Evolutionary conservation across 345 rosid species (phyloP).

Genomic region (Gossypium thurberi): DNA sequence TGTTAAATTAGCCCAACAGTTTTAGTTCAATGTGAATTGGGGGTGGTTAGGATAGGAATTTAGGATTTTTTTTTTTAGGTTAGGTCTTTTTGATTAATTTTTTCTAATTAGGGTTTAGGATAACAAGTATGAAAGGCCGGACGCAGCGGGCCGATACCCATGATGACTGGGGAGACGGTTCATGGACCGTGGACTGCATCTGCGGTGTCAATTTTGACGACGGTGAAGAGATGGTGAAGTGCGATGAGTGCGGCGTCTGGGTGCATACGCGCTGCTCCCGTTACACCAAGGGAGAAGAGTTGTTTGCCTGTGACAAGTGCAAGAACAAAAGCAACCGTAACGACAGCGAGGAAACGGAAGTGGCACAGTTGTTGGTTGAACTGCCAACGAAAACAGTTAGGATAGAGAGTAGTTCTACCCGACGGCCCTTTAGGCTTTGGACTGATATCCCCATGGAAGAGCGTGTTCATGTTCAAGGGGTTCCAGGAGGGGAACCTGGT

Average conservation of each 20-base stretch:
- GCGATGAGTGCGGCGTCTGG: conserved; percentile 98
- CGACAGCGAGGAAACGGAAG: conserved; percentile 78
- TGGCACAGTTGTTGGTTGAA: conserved; percentile 83
- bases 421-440: conserved; percentile 58
- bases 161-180: conserved; percentile 94
- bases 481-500: conserved; percentile 80
- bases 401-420: conserved; percentile 46
- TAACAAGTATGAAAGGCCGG: conserved; percentile 43
- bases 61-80: background rate
- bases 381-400: conserved; percentile 76
- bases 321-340: conserved; percentile 43
- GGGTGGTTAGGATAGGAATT: background rate
- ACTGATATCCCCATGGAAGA: conserved; percentile 73
- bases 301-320: conserved; percentile 81
- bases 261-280: conserved; percentile 93
- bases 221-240: conserved; percentile 98
- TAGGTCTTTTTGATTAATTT: background rate
- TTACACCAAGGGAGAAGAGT: conserved; percentile 74
- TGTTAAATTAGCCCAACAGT: background rate
- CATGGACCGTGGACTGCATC: conserved; percentile 94
- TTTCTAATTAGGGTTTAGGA: conserved; percentile 5
- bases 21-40: conserved; percentile 6
- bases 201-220: conserved; percentile 92
- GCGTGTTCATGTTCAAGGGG: conserved; percentile 83
- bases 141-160: conserved; percentile 60